phyloP scores from a whole-genome alignment of 441 rosid species.

The Gossypium laxum region DNA sequence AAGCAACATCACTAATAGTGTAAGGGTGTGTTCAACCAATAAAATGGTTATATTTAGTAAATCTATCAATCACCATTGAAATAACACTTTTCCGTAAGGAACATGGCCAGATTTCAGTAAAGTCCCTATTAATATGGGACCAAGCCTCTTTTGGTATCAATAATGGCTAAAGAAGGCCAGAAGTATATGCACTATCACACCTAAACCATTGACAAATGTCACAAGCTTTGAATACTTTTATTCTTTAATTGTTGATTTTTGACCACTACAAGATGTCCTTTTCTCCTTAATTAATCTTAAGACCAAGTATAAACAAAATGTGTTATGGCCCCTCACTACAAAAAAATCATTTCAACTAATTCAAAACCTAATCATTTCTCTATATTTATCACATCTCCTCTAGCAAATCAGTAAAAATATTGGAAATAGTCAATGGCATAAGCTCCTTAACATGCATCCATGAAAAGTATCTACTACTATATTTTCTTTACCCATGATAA shows the following conservation, averaged over 20 bases:
- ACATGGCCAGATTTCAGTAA: neutral
- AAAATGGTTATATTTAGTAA: neutral
- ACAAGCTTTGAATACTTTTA: neutral
- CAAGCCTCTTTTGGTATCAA: neutral
- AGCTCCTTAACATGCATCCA: neutral
- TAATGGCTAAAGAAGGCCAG: neutral
- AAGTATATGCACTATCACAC: neutral
- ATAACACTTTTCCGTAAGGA: neutral
- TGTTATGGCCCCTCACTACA: neutral
- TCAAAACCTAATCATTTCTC: neutral
- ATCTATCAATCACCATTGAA: neutral
- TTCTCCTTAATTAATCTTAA: neutral
- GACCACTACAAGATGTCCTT: neutral
- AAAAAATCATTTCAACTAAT: neutral
- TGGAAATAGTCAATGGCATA: neutral
- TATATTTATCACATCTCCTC: neutral
- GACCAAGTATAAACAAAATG: neutral
- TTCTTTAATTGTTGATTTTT: neutral
- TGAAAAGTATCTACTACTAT: neutral
- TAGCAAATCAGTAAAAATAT: neutral
- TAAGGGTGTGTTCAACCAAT: neutral
- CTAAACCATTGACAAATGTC: neutral
- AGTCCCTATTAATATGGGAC: neutral
- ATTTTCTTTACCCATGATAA: neutral
- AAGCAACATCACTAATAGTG: neutral